Evolutionary conservation across 129 eudicot genomes (phyloP), one percentile per base, ranked within the genome.

Genomic region (Pseudognaphalium luteoalbum): DNA sequence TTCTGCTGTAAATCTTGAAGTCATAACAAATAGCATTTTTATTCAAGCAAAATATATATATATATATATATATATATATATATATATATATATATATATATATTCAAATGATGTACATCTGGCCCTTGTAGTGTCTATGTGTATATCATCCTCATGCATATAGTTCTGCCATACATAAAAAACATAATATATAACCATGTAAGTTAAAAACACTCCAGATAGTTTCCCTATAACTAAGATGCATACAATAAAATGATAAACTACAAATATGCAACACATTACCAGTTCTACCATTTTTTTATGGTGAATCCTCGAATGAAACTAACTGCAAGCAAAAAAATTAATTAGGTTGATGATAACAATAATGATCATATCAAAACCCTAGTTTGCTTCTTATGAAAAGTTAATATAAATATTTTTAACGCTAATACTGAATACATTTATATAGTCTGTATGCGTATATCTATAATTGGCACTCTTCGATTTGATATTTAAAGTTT

Each of bases 101-200:
- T n/a, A n/a, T n/a, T n/a, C 54, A 14, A 47, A 47, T 47, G 14
- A 47, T 42, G 75, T 88, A 90, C 96, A 88, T 90, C 88, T 89
- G 56, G 94, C 91, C 74, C 91, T 86, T 30, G 88, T 88, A 44
- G 91, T 57, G 41, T 92, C 96, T 71, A 92, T 61, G 37, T 78
- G 82, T 63, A 60, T 73, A 82, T 86, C 96, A 72, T 86, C 96
- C 73, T 85, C 92, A 63, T 74, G 88, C 78, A 83, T 74, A 86
- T 62, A 83, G 71, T 78, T 87, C 86, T 87, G 85, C n/a, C 10
- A 56, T 41, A 72, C 37, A 76, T 34, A 35, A 58, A 20, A 20
- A 47, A 47, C 54, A 47, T 12, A 47, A 37, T 37, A 60, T 56
- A 66, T 21, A 72, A 58, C 16, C 69, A 76, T 47, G 14, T 47